phyloP scores from a whole-genome alignment of 306 rosid species.

The Senna tora region DNA sequence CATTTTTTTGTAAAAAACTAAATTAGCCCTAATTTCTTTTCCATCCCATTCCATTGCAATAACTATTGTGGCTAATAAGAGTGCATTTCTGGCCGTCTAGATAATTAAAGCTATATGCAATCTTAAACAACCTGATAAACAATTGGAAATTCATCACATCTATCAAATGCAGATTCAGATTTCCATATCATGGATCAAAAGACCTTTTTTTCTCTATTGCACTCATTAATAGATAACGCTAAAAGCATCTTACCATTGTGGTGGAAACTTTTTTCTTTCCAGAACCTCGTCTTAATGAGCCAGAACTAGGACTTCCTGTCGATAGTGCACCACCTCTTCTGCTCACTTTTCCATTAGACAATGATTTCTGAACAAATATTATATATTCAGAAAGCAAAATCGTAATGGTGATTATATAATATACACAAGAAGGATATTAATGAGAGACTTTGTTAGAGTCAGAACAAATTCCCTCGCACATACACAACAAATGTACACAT shows the following conservation, averaged over 20 bases:
- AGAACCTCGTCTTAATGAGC: constrained; percentile 56
- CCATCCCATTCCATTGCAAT: too few relatives aligned
- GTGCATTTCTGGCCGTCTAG: constrained; percentile 9
- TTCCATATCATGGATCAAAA: not conserved
- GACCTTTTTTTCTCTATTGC: not conserved
- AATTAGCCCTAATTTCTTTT: too few relatives aligned
- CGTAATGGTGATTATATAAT: not conserved
- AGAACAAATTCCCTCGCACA: constrained; percentile 7
- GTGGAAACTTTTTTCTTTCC: constrained; percentile 66
- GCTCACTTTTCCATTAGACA: constrained; percentile 60
- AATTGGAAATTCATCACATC: not conserved
- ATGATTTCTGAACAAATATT: constrained; percentile 50
- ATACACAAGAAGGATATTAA: constrained; percentile 22
- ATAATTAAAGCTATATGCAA: constrained; percentile 18
- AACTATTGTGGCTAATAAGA: too few relatives aligned
- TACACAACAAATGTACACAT: constrained; percentile 1
- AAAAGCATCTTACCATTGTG: constrained; percentile 54
- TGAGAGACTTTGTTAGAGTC: constrained; percentile 1
- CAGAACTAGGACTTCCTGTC: constrained; percentile 50
- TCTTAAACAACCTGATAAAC: not conserved
- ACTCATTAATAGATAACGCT: not conserved
- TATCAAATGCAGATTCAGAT: not conserved
- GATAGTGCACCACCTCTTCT: constrained; percentile 52
- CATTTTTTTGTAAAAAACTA: too few relatives aligned
- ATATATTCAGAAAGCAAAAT: constrained; percentile 30